These are phyloP conservation scores for Chaetomiaceae sp. DNA, from an alignment of 2,329 filamentous ascomycete species.

Conservation along the genomic window DNA sequence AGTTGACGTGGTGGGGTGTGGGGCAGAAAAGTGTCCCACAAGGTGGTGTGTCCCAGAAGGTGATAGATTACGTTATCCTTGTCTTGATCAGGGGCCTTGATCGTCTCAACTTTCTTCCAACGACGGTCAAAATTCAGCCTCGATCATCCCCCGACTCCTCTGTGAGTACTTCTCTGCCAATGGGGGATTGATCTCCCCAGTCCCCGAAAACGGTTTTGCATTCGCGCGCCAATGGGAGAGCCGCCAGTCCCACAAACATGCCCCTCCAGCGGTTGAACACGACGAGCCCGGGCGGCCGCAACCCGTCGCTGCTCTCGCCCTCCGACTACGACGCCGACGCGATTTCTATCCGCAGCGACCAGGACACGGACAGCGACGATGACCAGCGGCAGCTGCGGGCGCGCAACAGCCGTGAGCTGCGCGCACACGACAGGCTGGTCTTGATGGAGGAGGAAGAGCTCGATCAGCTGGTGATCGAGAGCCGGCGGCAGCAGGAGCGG, in stretches of 20 bases:
- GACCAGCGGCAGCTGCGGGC: conserved; percentile 63
- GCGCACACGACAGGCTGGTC: conserved; percentile 64
- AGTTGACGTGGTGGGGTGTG: too few relatives aligned
- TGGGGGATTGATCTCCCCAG: conserved; percentile 3
- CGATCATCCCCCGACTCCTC: neutral
- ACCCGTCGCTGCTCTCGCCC: conserved; percentile 55
- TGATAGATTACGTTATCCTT: too few relatives aligned
- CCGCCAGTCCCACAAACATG: conserved; percentile 22
- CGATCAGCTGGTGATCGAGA: conserved; percentile 54
- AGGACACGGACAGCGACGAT: conserved; percentile 73
- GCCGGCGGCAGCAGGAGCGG: conserved; percentile 42
- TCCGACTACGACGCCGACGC: conserved; percentile 65
- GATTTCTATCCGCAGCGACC: conserved; percentile 62
- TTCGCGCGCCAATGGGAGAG: conserved; percentile 3
- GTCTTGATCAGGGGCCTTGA: neutral
- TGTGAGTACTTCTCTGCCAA: neutral
- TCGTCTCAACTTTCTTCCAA: conserved; percentile 2
- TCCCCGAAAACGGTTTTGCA: neutral
- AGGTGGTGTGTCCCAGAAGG: too few relatives aligned
- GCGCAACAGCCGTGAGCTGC: conserved; percentile 65
- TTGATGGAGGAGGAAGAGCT: conserved; percentile 72
- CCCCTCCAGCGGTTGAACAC: conserved; percentile 30
- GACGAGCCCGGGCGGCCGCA: conserved; percentile 27
- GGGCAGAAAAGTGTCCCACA: too few relatives aligned
- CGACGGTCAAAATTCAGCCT: neutral